Base-by-base conservation (phyloP, 306 rosid species). In the Prunus mira region DNA sequence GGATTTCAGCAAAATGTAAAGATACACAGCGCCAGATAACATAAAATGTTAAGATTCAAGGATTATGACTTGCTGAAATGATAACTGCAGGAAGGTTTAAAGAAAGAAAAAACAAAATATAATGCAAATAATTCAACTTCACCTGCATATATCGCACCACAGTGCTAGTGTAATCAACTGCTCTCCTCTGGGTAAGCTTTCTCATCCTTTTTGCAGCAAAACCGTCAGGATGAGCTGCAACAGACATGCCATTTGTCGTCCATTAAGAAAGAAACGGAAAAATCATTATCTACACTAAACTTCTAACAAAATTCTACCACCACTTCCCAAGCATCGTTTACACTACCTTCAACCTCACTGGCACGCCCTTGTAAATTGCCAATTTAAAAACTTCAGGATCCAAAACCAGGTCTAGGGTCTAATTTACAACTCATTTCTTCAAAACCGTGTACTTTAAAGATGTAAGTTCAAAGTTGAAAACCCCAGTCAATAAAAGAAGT, bases 121-220 rank as follows among this genome's bases (percentile, higher is more conserved):
- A 12, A 51, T 41, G 15, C 50, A 41, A 46, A 51, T 27, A 19
- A 17, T 32, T 5, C 79, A 80, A 27, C 38, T 45, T 54, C 82
- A 92, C 97, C 93, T 95, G 97, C 91, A 86, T 90, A 77, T 89
- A 95, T 20, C 97, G 97, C 79, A 92, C 99, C 3, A 95, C 99
- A 12, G 99, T 89, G 83, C 97, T 95, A 2, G 97, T 95, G 84
- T 95, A 95, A 84, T 95, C 97, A 66, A 95, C 99, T 22, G 99
- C 99, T 82, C 93, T 89, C 86, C 99, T 87, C 77, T 95, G 99
- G 45, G 97, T 91, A 74, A 88, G 97, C 84, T 95, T 95, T 79
- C 97, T 85, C 84, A 92, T 92, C 84, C 99, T 89, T 82, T 95
- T 95, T 52, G 92, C 99, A 75, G 92, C 96, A 83, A 86, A 92